These are phyloP conservation scores for Cucumis melo DNA, from an alignment of 306 rosid genomes.

Conservation along the genomic window DNA sequence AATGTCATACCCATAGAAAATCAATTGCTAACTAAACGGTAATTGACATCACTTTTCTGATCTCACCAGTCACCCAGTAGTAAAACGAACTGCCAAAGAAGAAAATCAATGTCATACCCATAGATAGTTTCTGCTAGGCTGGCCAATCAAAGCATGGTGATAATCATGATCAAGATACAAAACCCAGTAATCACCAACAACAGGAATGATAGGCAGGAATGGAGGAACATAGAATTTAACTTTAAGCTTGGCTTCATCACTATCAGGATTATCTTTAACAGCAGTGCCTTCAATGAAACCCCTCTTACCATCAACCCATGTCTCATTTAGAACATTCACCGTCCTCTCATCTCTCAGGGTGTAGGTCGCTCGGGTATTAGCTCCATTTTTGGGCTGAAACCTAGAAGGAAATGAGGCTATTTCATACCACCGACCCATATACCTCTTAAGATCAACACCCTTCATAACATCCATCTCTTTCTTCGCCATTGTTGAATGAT, in stretches of 20 bases:
- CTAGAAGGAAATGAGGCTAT: constrained; percentile 72
- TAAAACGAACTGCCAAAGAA: too few relatives aligned
- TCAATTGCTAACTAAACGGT: too few relatives aligned
- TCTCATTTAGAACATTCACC: constrained; percentile 68
- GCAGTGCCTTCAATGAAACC: constrained; percentile 56
- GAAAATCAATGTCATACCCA: constrained; percentile 38
- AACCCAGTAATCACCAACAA: constrained; percentile 81
- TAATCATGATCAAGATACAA: constrained; percentile 56
- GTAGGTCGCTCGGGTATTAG: constrained; percentile 78
- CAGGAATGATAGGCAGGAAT: constrained; percentile 61
- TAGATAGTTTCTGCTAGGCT: constrained; percentile 59
- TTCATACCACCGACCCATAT: constrained; percentile 96
- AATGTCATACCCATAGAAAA: not conserved
- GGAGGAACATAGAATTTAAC: constrained; percentile 88
- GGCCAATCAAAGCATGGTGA: constrained; percentile 59
- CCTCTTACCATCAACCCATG: constrained; percentile 57
- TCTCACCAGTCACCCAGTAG: too few relatives aligned
- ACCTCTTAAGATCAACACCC: constrained; percentile 42
- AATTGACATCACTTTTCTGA: too few relatives aligned
- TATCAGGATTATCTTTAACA: constrained; percentile 46
- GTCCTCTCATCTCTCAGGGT: constrained; percentile 47
- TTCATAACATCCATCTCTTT: constrained; percentile 55
- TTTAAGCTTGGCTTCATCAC: constrained; percentile 83
- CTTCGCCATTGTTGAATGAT: constrained; percentile 25
- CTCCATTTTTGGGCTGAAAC: constrained; percentile 58